Evolutionary conservation across 257 asterid genomes (phyloP).

Genomic region (Nemophila menziesii): DNA sequence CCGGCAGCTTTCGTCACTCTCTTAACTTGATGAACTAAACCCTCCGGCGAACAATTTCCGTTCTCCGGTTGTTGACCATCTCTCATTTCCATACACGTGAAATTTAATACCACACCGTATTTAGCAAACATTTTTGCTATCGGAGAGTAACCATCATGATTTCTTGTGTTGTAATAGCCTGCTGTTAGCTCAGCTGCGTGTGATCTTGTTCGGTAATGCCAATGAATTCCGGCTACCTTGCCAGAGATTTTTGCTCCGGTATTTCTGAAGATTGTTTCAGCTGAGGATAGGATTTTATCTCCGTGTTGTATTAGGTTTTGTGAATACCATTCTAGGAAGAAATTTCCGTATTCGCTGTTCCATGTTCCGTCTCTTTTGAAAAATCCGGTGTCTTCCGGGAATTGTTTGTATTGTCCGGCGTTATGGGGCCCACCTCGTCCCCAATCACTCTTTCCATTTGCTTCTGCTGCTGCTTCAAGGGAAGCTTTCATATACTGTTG

Average conservation of each 20-base stretch:
- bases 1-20: conserved; percentile 52
- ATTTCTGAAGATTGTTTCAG: conserved; percentile 52
- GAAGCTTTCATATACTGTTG: conserved; percentile 94
- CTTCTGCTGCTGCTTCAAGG: conserved; percentile 63
- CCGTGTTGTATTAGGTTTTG: conserved; percentile 69
- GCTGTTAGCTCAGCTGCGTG: conserved; percentile 84
- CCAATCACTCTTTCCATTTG: conserved; percentile 60
- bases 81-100: conserved; percentile 93
- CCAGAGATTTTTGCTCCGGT: conserved; percentile 72
- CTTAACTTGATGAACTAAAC: conserved; percentile 78
- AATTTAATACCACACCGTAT: conserved; percentile 53
- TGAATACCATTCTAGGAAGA: conserved; percentile 81
- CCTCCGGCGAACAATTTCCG: conserved; percentile 80
- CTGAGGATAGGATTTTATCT: conserved; percentile 56
- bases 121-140: conserved; percentile 71
- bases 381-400: conserved; percentile 83
- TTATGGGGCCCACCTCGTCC: conserved; percentile 80
- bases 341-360: conserved; percentile 69
- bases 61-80: conserved; percentile 65
- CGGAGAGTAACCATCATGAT: conserved; percentile 67
- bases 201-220: conserved; percentile 87
- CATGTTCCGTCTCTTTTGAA: conserved; percentile 66
- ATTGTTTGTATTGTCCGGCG: conserved; percentile 65
- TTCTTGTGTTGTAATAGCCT: conserved; percentile 79
- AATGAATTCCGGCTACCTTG: conserved; percentile 86